Base-by-base conservation (phyloP, 163 green algal species). In the Volvox carteri region DNA sequence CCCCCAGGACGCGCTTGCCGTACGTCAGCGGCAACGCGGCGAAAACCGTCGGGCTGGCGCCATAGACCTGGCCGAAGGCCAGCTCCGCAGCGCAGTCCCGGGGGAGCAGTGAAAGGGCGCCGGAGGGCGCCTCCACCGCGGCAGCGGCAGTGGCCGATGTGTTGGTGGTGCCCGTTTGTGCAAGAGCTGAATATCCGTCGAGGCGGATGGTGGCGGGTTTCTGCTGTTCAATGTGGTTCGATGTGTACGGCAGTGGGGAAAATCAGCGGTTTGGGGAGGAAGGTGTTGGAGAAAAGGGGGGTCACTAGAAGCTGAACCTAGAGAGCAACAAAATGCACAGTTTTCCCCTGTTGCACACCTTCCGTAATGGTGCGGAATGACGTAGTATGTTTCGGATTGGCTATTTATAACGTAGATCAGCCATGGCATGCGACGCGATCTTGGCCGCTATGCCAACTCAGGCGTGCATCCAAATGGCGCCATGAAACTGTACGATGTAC, bases 1-100 rank as follows among this genome's bases (percentile, higher is more conserved):
- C 76, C 30, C 76, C 76, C 25, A 72, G 4, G 12, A 72, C 6
- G 2, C 76, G 76, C 7, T 52, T 70, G 5, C 76, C 76, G 30
- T 70, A 70, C 16, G 30, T 39, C 50, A 84, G 50, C 30, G 76
- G 76, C 33, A 84, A 21, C 16, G 76, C 76, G 1, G 52, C 76
- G 42, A 84, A 84, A 33, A 8, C 39, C 30, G 48, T 7, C 25
- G 46, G 44, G 2, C 25, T 25, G 2, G 42, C 4, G 25, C 46
- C 28, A 28, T 28, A 21, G 23, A 42, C 21, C 39, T 39, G 41
- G 70, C 39, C 3, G 8, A 28, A 23, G n/a, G n/a, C n/a, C n/a
- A 56, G 12, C 2, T 56, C 70, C 8, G 39, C 70, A 1, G 39
- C 39, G 39, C 70, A 56, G 39, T 56, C 41, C 19, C 39, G 41